Evolutionary conservation across 2,329 filamentous ascomycete species (phyloP), one percentile per base, ranked within the genome.

Genomic region (Monosporascus ibericus): DNA sequence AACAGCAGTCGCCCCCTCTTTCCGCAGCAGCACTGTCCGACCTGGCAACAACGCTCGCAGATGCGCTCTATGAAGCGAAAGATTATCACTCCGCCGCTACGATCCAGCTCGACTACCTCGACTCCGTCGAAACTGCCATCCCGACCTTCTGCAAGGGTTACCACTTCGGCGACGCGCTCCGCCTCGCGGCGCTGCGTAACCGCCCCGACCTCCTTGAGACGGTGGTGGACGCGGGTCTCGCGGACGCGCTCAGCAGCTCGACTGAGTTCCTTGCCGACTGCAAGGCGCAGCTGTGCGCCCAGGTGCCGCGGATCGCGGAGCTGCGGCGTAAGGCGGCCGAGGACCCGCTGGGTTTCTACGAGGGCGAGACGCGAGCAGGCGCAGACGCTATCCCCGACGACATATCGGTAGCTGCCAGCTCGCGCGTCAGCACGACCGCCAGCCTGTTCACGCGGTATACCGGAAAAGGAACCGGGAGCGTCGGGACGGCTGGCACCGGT

Each of bases 241-340:
- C 85, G 4, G 92, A 97, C 53, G 85, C 88, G 2, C 85, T 94
- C 52, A 86, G 87, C 22, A 84, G 82, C 50, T 92, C 87, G 63
- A 96, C 91, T 1, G 94, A 97, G 67, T 85, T 97, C 54, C 82
- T 99, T 11, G 90, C 94, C 1, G 94, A 99, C 68, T 97, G 92
- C 80, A 90, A 90, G 68, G 78, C 78, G 0, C 94, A 99, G 68
- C 78, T 97, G 3, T 76, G 78, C 47, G 88, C 90, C 0, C 94
- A 99, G 66, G 83, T 96, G 0, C 91, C 92, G 0, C 87, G 94
- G 18, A 84, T 99, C 57, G 77, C 79, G 6, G 92, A 96, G 66
- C 80, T 99, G 25, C 85, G 92, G 1, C 75, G 77, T 50, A 92
- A 90, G 65, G 95, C 95, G 50, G 79, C 81, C 39, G 84, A 89